A percentile compares a stretch with the other conserved stretches of the same genome.
Evolutionary conservation across 257 asterid genomes (phyloP).

Genomic region (Nemophila menziesii): DNA sequence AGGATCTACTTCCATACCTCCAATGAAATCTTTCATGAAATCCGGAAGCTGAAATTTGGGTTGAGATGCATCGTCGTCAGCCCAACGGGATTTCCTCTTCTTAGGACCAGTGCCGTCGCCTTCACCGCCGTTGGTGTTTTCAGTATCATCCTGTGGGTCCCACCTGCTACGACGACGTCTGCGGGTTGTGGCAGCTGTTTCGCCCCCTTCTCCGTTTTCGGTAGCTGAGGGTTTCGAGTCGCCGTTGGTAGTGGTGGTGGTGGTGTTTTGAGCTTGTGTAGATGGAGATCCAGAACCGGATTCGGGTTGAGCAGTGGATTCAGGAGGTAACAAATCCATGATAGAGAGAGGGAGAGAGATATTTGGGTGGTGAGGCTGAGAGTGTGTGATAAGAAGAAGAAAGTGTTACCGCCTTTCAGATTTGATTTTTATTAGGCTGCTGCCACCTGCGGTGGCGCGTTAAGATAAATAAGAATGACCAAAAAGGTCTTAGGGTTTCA

Average conservation of each 20-base stretch:
- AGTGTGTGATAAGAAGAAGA: background rate
- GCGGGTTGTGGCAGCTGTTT: background rate
- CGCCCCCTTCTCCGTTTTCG: background rate
- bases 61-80: constrained; percentile 9
- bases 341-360: background rate
- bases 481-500: too few species aligned
- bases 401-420: background rate
- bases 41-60: constrained; percentile 11
- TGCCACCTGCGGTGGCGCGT: too few species aligned
- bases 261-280: background rate
- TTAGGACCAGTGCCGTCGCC: constrained; percentile 4
- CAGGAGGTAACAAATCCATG: constrained; percentile 1
- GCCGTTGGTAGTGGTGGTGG: background rate
- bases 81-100: constrained; percentile 27
- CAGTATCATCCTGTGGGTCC: constrained; percentile 12
- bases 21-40: constrained; percentile 8
- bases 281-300: background rate
- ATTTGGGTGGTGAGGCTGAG: background rate
- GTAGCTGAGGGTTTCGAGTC: background rate
- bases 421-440: too few species aligned
- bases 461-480: too few species aligned
- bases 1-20: constrained; percentile 17
- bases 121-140: constrained; percentile 1
- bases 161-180: constrained; percentile 12
- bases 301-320: background rate